Percentiles rank a stretch among this genome's conserved stretches.
Conservation (phyloP, 1,284 basidiomycete species). For the Rhodotorula sp. region DNA sequence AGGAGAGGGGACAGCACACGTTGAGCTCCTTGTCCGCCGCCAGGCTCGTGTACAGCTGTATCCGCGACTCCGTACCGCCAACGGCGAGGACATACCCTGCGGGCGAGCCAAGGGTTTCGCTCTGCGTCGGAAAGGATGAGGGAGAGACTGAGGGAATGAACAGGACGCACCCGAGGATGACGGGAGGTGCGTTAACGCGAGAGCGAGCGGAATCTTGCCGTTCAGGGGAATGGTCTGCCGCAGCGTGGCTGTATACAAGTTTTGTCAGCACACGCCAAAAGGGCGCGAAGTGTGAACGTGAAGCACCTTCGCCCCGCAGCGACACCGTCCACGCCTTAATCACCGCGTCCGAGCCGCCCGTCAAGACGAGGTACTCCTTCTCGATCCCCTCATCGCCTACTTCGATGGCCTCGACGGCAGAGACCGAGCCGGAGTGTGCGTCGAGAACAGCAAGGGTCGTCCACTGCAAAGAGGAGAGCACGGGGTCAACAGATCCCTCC, state of each 20-base stretch:
- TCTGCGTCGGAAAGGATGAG: neutral
- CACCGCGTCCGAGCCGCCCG: slow-evolving; percentile 75
- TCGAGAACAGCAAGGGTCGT: slow-evolving; percentile 10
- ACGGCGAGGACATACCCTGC: slow-evolving; percentile 73
- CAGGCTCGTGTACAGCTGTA: slow-evolving; percentile 67
- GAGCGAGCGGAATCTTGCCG: slow-evolving; percentile 72
- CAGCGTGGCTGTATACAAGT: slow-evolving; percentile 47
- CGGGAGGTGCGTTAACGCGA: slow-evolving; percentile 68
- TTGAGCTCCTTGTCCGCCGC: neutral
- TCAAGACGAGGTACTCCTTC: slow-evolving; percentile 58
- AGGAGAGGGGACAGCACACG: slow-evolving; percentile 1
- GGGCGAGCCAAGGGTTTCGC: neutral
- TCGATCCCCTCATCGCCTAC: slow-evolving; percentile 14
- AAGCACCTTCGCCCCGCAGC: slow-evolving; percentile 17
- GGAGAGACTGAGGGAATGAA: no score
- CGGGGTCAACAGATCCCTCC: slow-evolving; percentile 67
- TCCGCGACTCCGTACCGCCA: slow-evolving; percentile 70
- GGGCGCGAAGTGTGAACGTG: neutral
- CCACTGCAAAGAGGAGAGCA: slow-evolving; percentile 47
- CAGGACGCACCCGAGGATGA: slow-evolving; percentile 65
- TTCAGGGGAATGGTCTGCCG: slow-evolving; percentile 65
- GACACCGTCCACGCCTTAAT: slow-evolving; percentile 69
- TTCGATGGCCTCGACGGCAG: slow-evolving; percentile 27
- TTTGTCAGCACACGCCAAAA: neutral
- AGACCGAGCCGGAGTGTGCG: slow-evolving; percentile 29